These are phyloP conservation scores for Alternaria gansuensis DNA, from an alignment of 2,329 filamentous ascomycete genomes.

Conservation along the genomic window DNA sequence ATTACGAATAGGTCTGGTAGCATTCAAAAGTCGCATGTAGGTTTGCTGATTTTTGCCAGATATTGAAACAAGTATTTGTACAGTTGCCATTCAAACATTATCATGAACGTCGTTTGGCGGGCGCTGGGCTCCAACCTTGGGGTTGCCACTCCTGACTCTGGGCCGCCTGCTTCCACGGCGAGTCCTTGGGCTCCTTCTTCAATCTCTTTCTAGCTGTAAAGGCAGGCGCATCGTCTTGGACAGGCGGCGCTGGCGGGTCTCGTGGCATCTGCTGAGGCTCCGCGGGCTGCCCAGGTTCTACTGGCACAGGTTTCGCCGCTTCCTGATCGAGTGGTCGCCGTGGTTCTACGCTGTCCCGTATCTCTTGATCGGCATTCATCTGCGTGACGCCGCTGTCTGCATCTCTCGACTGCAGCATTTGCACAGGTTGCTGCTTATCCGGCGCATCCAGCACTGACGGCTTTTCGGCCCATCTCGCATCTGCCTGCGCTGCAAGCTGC, in stretches of 20 bases:
- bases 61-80: slow-evolving; percentile 8
- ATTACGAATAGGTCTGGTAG: background rate
- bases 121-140: slow-evolving; percentile 56
- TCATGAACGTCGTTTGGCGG: slow-evolving; percentile 45
- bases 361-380: slow-evolving; percentile 47
- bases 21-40: background rate
- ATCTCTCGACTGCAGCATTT: slow-evolving; percentile 57
- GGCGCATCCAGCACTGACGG: slow-evolving; percentile 67
- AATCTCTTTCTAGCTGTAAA: slow-evolving; percentile 35
- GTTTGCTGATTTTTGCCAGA: background rate
- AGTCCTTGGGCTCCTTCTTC: slow-evolving; percentile 46
- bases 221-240: slow-evolving; percentile 22
- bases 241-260: slow-evolving; percentile 22
- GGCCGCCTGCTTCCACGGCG: slow-evolving; percentile 53
- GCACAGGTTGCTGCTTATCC: slow-evolving; percentile 58
- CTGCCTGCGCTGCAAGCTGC: slow-evolving; percentile 66
- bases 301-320: slow-evolving; percentile 17
- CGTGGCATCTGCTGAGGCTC: slow-evolving; percentile 31
- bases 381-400: slow-evolving; percentile 51
- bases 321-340: slow-evolving; percentile 8
- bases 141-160: slow-evolving; percentile 60
- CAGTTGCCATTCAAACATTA: background rate
- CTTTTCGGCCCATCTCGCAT: slow-evolving; percentile 68
- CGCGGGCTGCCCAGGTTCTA: background rate
- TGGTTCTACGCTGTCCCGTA: slow-evolving; percentile 34